phyloP scores from a whole-genome alignment of 768 basidiomycete genomes.

The Lactifluus subvellereus region DNA sequence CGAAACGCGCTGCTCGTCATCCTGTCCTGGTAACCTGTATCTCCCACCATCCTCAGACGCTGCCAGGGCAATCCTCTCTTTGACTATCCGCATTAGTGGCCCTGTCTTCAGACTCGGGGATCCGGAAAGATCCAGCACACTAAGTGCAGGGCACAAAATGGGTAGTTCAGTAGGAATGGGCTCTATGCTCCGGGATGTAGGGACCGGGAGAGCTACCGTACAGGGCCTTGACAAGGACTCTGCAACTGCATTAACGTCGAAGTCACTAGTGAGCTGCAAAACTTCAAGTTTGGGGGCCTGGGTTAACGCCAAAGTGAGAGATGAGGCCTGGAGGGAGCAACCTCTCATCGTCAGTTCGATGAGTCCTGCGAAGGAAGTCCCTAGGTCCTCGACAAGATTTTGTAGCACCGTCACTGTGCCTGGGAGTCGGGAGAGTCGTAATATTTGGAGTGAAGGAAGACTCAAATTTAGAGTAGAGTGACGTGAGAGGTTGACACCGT shows the following conservation, averaged over 20 bases:
- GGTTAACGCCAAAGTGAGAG: not conserved
- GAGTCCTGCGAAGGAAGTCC: slow-evolving; percentile 18
- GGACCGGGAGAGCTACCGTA: not conserved
- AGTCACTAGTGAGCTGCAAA: slow-evolving; percentile 6
- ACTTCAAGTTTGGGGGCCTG: slow-evolving; percentile 3
- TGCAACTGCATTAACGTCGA: slow-evolving; percentile 1
- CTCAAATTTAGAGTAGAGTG: not conserved
- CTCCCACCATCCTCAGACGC: slow-evolving; percentile 2
- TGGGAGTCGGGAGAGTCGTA: not conserved
- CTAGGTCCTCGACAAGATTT: slow-evolving; percentile 2
- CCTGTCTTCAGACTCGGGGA: slow-evolving; percentile 15
- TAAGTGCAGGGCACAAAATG: slow-evolving; percentile 20
- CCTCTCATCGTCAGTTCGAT: slow-evolving; percentile 12
- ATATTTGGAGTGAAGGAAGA: slow-evolving; percentile 18
- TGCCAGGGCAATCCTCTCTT: slow-evolving; percentile 9
- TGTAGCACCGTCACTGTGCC: not conserved
- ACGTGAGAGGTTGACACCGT: not conserved
- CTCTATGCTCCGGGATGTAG: not conserved
- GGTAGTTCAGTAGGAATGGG: slow-evolving; percentile 3
- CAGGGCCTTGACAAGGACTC: slow-evolving; percentile 3
- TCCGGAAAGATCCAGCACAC: slow-evolving; percentile 16
- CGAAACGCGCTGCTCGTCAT: slow-evolving; percentile 6
- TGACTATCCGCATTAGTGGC: slow-evolving; percentile 22
- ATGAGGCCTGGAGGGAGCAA: not conserved
- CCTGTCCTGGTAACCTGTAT: not conserved